phyloP scores from a whole-genome alignment of 2,329 filamentous ascomycete species.

The Talaromyces amestolkiae region DNA sequence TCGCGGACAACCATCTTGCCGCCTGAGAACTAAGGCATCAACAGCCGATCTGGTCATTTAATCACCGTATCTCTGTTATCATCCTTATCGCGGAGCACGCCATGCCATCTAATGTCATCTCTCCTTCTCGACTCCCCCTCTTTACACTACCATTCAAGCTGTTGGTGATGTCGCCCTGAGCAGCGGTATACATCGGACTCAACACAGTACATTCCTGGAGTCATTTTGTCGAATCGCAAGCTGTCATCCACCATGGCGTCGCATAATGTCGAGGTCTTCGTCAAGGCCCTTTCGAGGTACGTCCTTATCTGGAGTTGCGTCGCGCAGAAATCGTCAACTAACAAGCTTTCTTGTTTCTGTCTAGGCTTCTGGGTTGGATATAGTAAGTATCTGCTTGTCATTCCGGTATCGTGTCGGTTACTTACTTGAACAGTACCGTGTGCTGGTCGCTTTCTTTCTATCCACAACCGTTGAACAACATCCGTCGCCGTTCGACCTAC shows the following conservation, averaged over 20 bases:
- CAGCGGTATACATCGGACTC: neutral
- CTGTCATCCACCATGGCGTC: slow-evolving; percentile 26
- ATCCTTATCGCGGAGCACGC: neutral
- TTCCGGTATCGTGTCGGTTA: neutral
- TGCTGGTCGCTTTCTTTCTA: slow-evolving; percentile 91
- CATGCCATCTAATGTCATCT: neutral
- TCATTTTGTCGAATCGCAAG: neutral
- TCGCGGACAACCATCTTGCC: slow-evolving; percentile 35
- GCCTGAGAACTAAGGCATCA: slow-evolving; percentile 1
- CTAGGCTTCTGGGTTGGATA: slow-evolving; percentile 67
- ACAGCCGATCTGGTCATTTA: neutral
- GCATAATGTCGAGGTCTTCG: slow-evolving; percentile 34
- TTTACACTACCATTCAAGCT: neutral
- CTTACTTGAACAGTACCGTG: slow-evolving; percentile 48
- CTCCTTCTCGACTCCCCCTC: neutral
- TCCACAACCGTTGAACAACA: slow-evolving; percentile 82
- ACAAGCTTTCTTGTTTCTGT: neutral
- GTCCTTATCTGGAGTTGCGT: slow-evolving; percentile 20
- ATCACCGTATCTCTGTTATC: neutral
- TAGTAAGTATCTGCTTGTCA: slow-evolving; percentile 49
- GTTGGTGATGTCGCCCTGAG: neutral
- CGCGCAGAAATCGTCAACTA: neutral
- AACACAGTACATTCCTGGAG: neutral
- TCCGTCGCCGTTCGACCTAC: slow-evolving; percentile 68
- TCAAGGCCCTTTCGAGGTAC: slow-evolving; percentile 45